A percentile compares a stretch with the other conserved stretches of the same genome.
These are phyloP conservation scores for Micractinium sp. DNA, from an alignment of 139 green algal genomes.

Conservation along the genomic window DNA sequence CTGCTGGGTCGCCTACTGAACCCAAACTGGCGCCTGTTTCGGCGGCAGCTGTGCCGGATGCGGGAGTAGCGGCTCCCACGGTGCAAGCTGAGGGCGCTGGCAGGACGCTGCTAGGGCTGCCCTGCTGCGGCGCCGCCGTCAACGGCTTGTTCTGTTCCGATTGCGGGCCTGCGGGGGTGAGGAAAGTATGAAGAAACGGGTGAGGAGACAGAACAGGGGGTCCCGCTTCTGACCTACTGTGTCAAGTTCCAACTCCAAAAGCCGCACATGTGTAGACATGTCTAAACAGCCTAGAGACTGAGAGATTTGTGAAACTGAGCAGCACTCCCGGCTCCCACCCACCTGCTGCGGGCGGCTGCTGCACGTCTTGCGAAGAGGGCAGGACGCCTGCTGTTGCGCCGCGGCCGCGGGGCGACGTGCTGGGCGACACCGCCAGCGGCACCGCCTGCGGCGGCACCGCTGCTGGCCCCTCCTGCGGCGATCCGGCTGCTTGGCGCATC, in stretches of 20 bases:
- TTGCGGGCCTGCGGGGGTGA: not conserved
- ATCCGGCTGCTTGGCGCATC: not conserved
- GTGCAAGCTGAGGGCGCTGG: not conserved
- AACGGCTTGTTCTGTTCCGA: not conserved
- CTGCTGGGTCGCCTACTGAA: no score
- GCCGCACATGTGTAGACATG: not conserved
- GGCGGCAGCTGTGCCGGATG: not conserved
- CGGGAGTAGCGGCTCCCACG: not conserved
- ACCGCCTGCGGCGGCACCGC: not conserved
- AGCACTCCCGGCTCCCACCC: not conserved
- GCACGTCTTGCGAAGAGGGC: not conserved
- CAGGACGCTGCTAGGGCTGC: constrained; percentile 1
- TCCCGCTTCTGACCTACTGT: no score
- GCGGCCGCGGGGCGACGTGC: not conserved
- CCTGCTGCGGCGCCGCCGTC: not conserved
- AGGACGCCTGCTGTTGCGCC: no score
- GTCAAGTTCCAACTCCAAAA: not conserved
- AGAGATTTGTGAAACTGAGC: not conserved
- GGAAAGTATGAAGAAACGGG: not conserved
- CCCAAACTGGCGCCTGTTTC: not conserved
- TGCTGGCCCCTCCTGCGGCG: not conserved
- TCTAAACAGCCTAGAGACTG: no score
- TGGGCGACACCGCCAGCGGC: not conserved
- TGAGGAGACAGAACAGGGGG: no score
- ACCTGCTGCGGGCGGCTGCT: constrained; percentile 1